Conservation (phyloP, 768 basidiomycete genomes). For the Kwoniella mangroviensis region DNA sequence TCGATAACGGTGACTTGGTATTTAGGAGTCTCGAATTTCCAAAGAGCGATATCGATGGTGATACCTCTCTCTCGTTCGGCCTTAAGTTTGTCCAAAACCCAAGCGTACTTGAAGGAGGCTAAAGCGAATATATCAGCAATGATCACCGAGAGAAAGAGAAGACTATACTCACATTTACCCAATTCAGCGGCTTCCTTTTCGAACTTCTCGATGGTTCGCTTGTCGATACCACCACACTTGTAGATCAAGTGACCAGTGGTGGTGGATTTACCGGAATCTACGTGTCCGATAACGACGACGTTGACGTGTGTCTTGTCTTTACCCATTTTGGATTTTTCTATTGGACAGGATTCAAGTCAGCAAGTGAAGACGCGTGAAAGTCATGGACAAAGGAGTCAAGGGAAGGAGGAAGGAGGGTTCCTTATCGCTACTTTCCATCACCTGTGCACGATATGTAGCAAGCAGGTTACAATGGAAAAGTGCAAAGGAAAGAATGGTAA, state of each 20-base stretch:
- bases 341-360: constrained; percentile 10
- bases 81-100: constrained; percentile 99
- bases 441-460: background rate
- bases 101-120: constrained; percentile 68
- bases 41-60: constrained; percentile 99
- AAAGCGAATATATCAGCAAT: constrained; percentile 28
- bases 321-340: constrained; percentile 48
- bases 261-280: constrained; percentile 96
- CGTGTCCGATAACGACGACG: constrained; percentile 74
- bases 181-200: constrained; percentile 99
- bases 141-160: constrained; percentile 30
- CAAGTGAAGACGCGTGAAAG: background rate
- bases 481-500: background rate
- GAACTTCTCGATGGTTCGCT: constrained; percentile 76
- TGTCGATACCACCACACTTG: constrained; percentile 99
- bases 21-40: constrained; percentile 99
- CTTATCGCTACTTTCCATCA: background rate
- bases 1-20: constrained; percentile 91
- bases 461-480: background rate
- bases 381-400: background rate
- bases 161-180: constrained; percentile 96
- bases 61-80: constrained; percentile 99
- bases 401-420: background rate
- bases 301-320: constrained; percentile 55
- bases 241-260: constrained; percentile 99